phyloP scores from a whole-genome alignment of 2,329 filamentous ascomycete species.

The Aspergillus versicolor region DNA sequence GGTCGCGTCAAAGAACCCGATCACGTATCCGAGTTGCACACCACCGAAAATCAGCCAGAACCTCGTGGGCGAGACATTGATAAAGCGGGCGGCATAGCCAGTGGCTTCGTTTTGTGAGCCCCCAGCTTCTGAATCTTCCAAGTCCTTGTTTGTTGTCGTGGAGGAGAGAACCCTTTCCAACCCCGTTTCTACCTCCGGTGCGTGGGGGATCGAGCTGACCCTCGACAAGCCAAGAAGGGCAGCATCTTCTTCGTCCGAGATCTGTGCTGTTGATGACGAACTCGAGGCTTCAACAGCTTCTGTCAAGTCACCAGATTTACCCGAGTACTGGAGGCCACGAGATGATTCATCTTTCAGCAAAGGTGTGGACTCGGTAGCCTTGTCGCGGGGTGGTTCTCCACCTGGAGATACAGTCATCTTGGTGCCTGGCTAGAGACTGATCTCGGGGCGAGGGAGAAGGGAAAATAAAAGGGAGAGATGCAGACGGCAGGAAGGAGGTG shows the following conservation, averaged over 20 bases:
- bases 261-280: not conserved
- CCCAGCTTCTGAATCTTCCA: constrained; percentile 7
- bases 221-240: constrained; percentile 17
- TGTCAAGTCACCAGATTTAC: constrained; percentile 38
- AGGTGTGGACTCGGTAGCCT: constrained; percentile 20
- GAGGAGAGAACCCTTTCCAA: constrained; percentile 24
- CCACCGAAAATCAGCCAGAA: constrained; percentile 65
- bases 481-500: not conserved
- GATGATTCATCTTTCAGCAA: constrained; percentile 12
- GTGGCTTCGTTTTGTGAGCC: constrained; percentile 10
- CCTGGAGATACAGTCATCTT: constrained; percentile 2
- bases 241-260: constrained; percentile 19
- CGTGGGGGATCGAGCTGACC: constrained; percentile 29
- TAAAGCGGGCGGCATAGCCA: constrained; percentile 34
- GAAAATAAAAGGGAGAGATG: not conserved
- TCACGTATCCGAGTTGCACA: constrained; percentile 58
- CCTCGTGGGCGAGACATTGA: constrained; percentile 40
- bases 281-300: constrained; percentile 25
- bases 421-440: not conserved
- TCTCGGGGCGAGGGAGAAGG: not conserved
- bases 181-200: constrained; percentile 25
- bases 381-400: not conserved
- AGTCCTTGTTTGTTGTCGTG: constrained; percentile 11
- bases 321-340: constrained; percentile 25
- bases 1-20: constrained; percentile 69